Conservation (phyloP, 176 grass and related monocot species). For the Paspalum notatum region DNA sequence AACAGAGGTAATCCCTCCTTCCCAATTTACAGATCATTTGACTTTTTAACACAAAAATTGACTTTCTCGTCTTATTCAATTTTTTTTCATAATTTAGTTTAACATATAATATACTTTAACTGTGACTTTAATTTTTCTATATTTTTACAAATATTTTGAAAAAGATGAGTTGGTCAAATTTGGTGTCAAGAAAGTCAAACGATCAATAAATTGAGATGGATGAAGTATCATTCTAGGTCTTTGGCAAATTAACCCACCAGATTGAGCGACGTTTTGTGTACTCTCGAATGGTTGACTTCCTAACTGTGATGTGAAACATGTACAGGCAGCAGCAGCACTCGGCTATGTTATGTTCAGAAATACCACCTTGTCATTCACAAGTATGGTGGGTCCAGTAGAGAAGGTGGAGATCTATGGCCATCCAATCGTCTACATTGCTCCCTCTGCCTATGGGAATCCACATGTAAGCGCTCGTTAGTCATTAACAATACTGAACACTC, state of each 20-base stretch:
- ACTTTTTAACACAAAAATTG: too few relatives aligned
- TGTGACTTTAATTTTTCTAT: too few relatives aligned
- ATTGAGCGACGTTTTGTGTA: not conserved
- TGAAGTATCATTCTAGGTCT: not conserved
- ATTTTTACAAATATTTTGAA: too few relatives aligned
- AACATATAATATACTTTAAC: too few relatives aligned
- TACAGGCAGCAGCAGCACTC: constrained; percentile 62
- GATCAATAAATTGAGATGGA: too few relatives aligned
- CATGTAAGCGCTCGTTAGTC: constrained; percentile 52
- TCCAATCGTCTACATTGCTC: constrained; percentile 75
- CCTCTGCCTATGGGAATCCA: constrained; percentile 82
- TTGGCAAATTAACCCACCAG: not conserved
- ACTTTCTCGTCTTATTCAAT: too few relatives aligned
- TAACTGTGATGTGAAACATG: not conserved
- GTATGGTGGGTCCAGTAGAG: constrained; percentile 73
- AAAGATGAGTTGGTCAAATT: too few relatives aligned
- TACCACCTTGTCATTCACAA: constrained; percentile 87
- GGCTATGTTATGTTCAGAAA: constrained; percentile 61
- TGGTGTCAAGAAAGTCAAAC: too few relatives aligned
- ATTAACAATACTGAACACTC: not conserved
- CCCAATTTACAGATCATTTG: too few relatives aligned
- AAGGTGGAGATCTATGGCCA: constrained; percentile 73
- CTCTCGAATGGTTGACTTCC: not conserved
- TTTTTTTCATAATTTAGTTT: too few relatives aligned
- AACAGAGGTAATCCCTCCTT: too few relatives aligned